Base-by-base conservation (phyloP, 192 early-diverging fungal species). In the Rhizoclosmatium globosum region DNA sequence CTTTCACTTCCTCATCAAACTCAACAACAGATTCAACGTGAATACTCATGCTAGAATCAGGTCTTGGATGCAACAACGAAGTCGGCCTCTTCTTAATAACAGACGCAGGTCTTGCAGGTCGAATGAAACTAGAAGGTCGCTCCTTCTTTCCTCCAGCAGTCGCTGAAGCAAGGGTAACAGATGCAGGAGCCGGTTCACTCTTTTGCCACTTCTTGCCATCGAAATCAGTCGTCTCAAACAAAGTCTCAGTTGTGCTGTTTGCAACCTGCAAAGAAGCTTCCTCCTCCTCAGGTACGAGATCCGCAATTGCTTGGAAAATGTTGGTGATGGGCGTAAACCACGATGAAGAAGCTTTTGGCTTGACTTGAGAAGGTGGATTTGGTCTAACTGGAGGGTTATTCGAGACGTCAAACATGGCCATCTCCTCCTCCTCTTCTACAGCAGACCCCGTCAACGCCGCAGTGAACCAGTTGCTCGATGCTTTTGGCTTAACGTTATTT, bases 201-300 rank as follows among this genome's bases (percentile, higher is more conserved):
- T 11, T 56, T 39, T 38, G 48, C 69, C 69, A 71, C 53, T 17
- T n/a, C 19, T 21, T 41, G 7, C 45, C 67, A 43, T 68, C 69
- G 38, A 56, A 53, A 4, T 56, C 69, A 23, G 69, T 31, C 69
- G 4, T 71, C 69, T 7, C 6, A 68, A 71, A 71, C 13, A 71
- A 2, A 6, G 45, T 71, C 50, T 13, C 50, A 3, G 46, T 62
- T 48, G 13, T 56, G 15, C 6, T 71, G 31, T 46, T 68, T 42
- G 46, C 17, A 53, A 21, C 56, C 56, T 6, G 69, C 46, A 11
- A 71, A 53, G 47, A 6, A 15, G n/a, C 11, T 67, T 41, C 11
- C n/a, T 76, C 48, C 13, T 64, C 64, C 11, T 76, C 74, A 23
- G 74, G 74, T 17, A 71, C 69, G 9, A 71, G 46, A 41, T 71